phyloP scores from a whole-genome alignment of 495 filamentous ascomycete genomes.

The Cairneyella variabilis region DNA sequence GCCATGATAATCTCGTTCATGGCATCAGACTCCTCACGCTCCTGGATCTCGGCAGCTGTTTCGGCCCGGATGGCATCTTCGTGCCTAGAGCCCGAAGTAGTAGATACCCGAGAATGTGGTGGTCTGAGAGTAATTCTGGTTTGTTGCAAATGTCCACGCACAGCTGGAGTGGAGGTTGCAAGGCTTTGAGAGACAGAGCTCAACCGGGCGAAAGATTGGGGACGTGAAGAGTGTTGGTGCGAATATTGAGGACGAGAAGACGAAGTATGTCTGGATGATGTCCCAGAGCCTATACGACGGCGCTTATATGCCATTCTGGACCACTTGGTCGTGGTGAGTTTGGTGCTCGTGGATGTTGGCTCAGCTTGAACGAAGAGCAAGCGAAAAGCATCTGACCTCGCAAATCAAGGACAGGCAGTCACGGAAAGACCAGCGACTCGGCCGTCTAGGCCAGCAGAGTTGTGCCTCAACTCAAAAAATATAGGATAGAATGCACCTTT shows the following conservation, averaged over 20 bases:
- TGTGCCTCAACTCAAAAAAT: too few species aligned
- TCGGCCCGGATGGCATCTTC: constrained; percentile 11
- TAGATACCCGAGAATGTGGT: constrained; percentile 17
- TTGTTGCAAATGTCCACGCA: constrained; percentile 24
- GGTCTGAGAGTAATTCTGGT: constrained; percentile 25
- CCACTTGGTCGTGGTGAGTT: neutral
- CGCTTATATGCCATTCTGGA: constrained; percentile 25
- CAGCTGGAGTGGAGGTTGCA: constrained; percentile 25
- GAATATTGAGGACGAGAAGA: constrained; percentile 3
- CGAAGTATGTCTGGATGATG: constrained; percentile 3
- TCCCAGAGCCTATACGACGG: constrained; percentile 3
- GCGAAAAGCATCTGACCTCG: neutral
- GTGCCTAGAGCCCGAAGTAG: constrained; percentile 6
- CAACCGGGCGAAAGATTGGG: constrained; percentile 9
- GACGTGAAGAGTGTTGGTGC: neutral
- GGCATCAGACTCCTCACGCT: constrained; percentile 49
- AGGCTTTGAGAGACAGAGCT: constrained; percentile 13
- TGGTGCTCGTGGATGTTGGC: neutral
- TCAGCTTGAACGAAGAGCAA: neutral
- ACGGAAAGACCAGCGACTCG: too few species aligned
- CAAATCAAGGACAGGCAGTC: too few species aligned
- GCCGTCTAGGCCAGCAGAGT: too few species aligned
- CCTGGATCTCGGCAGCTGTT: constrained; percentile 27
- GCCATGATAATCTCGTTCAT: constrained; percentile 80
- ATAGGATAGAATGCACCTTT: too few species aligned